Base-by-base conservation (phyloP, 768 basidiomycete species). In the Boletus rubroflammeus region DNA sequence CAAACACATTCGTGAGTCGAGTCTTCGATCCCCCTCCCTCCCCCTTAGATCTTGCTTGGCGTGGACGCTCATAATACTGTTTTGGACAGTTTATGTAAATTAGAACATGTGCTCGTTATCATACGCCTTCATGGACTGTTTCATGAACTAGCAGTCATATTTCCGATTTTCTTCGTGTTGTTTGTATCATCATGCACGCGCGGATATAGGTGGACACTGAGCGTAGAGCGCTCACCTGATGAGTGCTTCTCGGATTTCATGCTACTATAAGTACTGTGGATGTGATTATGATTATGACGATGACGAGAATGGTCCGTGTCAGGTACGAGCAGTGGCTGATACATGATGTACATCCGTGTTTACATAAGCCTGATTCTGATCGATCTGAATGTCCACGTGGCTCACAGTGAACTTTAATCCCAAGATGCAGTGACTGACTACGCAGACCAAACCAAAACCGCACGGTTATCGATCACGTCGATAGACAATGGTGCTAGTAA, bases 1-100 rank as follows among this genome's bases (percentile, higher is more conserved):
- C 72, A 6, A 69, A 67, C 46, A 67, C 67, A 52, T 76, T 70
- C 63, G 73, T 68, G 60, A 66, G 73, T 72, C 28, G 60, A 66
- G 73, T 72, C 28, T 34, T 51, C 4, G 8, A 39, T 43, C 2
- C 3, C 10, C 34, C 7, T 47, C 7, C 32, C 6, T 49, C 21
- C 1, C n/a, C 23, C 23, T 25, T 25, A 25, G 6, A 14, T 13
- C 3, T 8, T 6, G 23, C 28, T 43, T 48, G 42, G 25, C 42
- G 19, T 55, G 28, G 26, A 34, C 38, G 42, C 61, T 67, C 44
- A 66, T 23, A 38, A 17, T 15, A 19, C 6, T 36, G 6, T 43
- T 47, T 47, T 36, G 8, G 19, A 53, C 54, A 69, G 62, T 55
- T 58, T 55, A 67, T 58, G 64, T 64, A 71, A 61, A 32, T 5